phyloP scores from a whole-genome alignment of 2,329 filamentous ascomycete genomes.

The Aschersonia sp. region DNA sequence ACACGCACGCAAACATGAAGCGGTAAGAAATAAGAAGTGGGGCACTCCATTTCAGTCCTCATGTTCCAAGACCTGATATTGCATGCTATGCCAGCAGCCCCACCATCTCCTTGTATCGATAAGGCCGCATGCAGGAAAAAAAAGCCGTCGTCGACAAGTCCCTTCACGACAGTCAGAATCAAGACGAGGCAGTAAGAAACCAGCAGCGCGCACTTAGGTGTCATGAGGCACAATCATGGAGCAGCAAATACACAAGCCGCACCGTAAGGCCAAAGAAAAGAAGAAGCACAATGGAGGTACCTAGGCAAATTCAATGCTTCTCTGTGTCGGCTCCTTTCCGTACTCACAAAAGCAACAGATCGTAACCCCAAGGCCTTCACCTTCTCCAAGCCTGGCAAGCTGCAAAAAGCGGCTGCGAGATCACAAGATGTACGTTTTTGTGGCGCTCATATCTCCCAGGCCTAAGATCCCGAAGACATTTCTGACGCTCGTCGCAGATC shows the following conservation, averaged over 20 bases:
- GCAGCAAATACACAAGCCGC: conserved; percentile 70
- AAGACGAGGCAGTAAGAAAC: no score
- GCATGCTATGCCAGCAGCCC: no score
- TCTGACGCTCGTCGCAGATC: conserved; percentile 35
- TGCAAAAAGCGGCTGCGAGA: conserved; percentile 60
- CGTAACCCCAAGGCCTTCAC: conserved; percentile 85
- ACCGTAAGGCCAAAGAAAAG: conserved; percentile 81
- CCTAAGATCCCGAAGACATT: no score
- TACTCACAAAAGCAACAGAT: conserved; percentile 26
- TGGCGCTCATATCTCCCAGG: no score
- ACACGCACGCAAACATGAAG: no score
- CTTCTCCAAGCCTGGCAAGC: conserved; percentile 65
- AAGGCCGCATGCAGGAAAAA: no score
- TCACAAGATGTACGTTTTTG: conserved; percentile 47
- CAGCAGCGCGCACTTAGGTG: not conserved
- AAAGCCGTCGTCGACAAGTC: no score
- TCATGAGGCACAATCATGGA: conserved; percentile 40
- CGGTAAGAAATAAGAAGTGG: no score
- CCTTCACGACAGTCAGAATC: no score
- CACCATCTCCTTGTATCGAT: no score
- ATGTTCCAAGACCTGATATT: no score
- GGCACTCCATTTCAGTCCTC: no score
- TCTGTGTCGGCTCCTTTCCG: not conserved
- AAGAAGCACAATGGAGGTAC: conserved; percentile 51
- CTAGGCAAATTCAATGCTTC: not conserved